These are phyloP conservation scores for Sarocladium oryzae DNA, from an alignment of 2,329 filamentous ascomycete species.

Conservation along the genomic window DNA sequence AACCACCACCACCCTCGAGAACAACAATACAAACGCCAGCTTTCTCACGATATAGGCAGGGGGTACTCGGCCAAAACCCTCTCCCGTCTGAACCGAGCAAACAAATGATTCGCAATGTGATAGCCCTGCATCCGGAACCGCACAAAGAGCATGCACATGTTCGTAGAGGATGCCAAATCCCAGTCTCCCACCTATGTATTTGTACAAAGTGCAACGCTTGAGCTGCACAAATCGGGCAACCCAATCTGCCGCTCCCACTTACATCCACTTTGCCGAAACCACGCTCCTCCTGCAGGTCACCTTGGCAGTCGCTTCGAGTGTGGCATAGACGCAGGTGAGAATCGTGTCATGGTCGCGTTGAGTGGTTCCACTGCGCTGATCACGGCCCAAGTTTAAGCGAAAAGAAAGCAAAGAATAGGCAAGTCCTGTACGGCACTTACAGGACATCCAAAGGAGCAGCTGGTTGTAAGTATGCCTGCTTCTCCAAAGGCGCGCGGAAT, in stretches of 20 bases:
- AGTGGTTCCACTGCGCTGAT: too few species aligned
- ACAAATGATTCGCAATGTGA: not conserved
- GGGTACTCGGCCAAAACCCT: not conserved
- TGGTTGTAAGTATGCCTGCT: too few species aligned
- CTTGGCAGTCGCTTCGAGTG: not conserved
- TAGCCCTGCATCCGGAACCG: not conserved
- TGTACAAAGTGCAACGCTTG: not conserved
- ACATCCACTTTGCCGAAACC: not conserved
- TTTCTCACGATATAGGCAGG: not conserved
- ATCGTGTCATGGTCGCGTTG: constrained; percentile 1
- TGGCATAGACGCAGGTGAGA: too few species aligned
- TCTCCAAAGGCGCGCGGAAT: not conserved
- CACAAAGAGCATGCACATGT: too few species aligned
- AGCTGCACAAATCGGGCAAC: constrained; percentile 6
- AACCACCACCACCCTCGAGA: too few species aligned
- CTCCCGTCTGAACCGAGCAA: not conserved
- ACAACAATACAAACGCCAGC: too few species aligned
- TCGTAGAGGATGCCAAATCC: not conserved
- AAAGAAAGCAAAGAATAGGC: too few species aligned
- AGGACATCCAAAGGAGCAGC: too few species aligned
- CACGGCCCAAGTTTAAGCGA: too few species aligned
- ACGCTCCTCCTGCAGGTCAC: not conserved
- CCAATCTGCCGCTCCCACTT: constrained; percentile 9
- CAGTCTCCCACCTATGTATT: not conserved
- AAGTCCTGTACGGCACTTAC: too few species aligned